Evolutionary conservation across 1,284 basidiomycete species (phyloP).

Genomic region (Ustilago crameri): DNA sequence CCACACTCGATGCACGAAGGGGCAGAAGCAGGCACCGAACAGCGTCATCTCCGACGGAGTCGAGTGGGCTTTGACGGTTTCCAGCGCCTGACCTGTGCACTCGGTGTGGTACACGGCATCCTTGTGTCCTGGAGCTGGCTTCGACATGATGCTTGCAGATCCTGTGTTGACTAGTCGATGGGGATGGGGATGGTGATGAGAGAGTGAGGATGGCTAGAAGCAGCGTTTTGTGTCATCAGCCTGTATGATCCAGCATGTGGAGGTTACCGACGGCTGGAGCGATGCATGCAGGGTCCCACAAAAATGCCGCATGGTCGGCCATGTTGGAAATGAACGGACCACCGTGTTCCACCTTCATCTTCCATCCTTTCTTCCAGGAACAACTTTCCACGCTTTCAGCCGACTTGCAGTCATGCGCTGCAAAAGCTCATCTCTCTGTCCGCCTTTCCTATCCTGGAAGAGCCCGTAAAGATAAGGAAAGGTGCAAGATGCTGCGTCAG

Average conservation of each 20-base stretch:
- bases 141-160: slow-evolving; percentile 27
- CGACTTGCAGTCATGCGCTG: too few species aligned
- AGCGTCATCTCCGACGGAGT: slow-evolving; percentile 71
- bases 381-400: too few species aligned
- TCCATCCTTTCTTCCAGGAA: background rate
- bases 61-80: slow-evolving; percentile 73
- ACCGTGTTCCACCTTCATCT: background rate
- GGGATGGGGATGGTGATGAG: background rate
- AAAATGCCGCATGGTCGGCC: background rate
- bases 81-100: slow-evolving; percentile 74
- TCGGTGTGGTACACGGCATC: slow-evolving; percentile 59
- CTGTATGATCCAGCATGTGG: too few species aligned
- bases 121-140: slow-evolving; percentile 46
- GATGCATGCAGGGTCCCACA: slow-evolving; percentile 26
- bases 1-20: slow-evolving; percentile 79
- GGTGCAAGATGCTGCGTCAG: slow-evolving; percentile 6
- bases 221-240: too few species aligned
- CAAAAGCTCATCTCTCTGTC: too few species aligned
- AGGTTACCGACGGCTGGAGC: background rate
- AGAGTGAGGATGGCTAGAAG: too few species aligned
- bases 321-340: background rate
- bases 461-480: background rate
- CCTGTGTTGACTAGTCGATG: background rate
- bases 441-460: too few species aligned
- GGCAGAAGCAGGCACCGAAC: slow-evolving; percentile 78